Evolutionary conservation across 306 rosid genomes (phyloP).

Genomic region (Vigna unguiculata): DNA sequence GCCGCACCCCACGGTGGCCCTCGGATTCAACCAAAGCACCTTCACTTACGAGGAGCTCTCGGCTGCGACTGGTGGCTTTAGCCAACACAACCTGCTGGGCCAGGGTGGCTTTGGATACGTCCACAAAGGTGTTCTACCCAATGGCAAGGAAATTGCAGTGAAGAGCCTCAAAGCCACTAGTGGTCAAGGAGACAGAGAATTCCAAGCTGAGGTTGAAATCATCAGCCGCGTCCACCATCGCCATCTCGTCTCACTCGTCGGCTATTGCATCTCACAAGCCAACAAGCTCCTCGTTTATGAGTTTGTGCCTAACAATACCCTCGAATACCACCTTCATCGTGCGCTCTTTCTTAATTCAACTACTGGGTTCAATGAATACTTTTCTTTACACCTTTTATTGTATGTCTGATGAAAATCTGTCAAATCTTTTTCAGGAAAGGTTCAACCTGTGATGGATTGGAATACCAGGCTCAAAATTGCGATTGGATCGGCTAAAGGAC

Average conservation of each 20-base stretch:
- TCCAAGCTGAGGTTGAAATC: slow-evolving; percentile 82
- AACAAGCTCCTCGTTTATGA: slow-evolving; percentile 74
- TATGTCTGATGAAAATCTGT: background rate
- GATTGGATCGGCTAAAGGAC: slow-evolving; percentile 86
- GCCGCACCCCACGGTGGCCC: slow-evolving; percentile 72
- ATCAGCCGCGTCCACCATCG: slow-evolving; percentile 97
- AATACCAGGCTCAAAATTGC: slow-evolving; percentile 71
- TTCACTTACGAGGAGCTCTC: slow-evolving; percentile 71
- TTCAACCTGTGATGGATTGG: slow-evolving; percentile 73
- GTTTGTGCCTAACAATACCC: slow-evolving; percentile 80
- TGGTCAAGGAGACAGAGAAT: slow-evolving; percentile 76
- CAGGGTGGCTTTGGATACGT: slow-evolving; percentile 91
- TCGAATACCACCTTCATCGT: slow-evolving; percentile 89
- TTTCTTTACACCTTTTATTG: no score
- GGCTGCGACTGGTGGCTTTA: slow-evolving; percentile 68
- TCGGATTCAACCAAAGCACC: slow-evolving; percentile 76
- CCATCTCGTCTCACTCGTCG: slow-evolving; percentile 89
- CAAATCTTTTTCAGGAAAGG: slow-evolving; percentile 49
- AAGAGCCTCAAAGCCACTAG: slow-evolving; percentile 76
- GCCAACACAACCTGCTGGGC: slow-evolving; percentile 62
- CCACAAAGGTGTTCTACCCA: slow-evolving; percentile 82
- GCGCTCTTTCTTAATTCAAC: background rate
- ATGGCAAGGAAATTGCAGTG: slow-evolving; percentile 89
- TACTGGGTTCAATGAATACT: no score
- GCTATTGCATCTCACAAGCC: slow-evolving; percentile 63